Evolutionary conservation across 2,329 filamentous ascomycete genomes (phyloP).

Genomic region (Colletotrichum trifolii): DNA sequence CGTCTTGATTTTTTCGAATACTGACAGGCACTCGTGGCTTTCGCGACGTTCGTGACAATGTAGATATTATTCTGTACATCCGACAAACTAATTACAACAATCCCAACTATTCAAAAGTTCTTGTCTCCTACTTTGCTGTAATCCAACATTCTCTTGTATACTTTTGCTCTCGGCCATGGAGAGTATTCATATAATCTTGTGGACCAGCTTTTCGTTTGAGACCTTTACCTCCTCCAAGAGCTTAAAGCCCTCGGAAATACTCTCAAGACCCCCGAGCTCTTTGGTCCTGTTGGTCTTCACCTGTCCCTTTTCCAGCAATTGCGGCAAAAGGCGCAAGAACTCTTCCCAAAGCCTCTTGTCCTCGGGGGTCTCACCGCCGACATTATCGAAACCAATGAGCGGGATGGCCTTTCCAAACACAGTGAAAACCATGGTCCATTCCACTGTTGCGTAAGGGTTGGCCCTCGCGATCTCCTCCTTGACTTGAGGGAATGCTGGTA

Average conservation of each 20-base stretch:
- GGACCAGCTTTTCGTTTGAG: slow-evolving; percentile 8
- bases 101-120: too few species aligned
- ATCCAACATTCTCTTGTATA: too few species aligned
- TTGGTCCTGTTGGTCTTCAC: background rate
- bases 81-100: too few species aligned
- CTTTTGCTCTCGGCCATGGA: too few species aligned
- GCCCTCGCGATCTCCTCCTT: slow-evolving; percentile 13
- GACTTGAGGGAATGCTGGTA: background rate
- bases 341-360: slow-evolving; percentile 22
- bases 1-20: too few species aligned
- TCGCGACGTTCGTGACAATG: too few species aligned
- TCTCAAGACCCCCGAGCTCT: background rate
- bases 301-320: background rate
- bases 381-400: slow-evolving; percentile 5
- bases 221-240: background rate
- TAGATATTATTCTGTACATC: too few species aligned
- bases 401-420: slow-evolving; percentile 14
- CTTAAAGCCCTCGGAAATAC: slow-evolving; percentile 1
- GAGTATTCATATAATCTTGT: slow-evolving; percentile 2
- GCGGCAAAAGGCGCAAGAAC: slow-evolving; percentile 4
- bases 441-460: background rate
- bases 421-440: slow-evolving; percentile 6
- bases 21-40: too few species aligned
- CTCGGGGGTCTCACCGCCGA: slow-evolving; percentile 11
- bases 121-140: fast-evolving